These are phyloP conservation scores for Sclerotinia glacialis DNA, from an alignment of 2,329 filamentous ascomycete species.

Conservation along the genomic window DNA sequence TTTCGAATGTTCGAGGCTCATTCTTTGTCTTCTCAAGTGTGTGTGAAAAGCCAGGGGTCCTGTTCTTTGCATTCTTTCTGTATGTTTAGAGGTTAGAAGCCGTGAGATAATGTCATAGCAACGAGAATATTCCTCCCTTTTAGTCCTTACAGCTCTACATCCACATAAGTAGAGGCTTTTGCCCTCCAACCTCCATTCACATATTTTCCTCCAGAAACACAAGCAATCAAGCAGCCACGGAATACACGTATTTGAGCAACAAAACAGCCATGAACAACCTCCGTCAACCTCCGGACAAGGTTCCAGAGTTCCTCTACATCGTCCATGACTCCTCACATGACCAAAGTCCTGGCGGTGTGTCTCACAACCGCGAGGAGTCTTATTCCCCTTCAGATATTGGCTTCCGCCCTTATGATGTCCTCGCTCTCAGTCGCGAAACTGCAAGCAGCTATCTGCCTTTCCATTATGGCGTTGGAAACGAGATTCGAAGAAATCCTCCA, in stretches of 20 bases:
- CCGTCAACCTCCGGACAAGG: background rate
- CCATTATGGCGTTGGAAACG: background rate
- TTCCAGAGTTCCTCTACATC: background rate
- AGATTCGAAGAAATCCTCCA: background rate
- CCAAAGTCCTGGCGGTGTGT: background rate
- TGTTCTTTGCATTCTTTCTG: background rate
- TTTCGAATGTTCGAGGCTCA: background rate
- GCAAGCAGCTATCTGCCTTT: background rate
- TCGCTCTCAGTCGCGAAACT: background rate
- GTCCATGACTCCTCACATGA: constrained; percentile 1
- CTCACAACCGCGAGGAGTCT: background rate
- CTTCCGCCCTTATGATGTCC: background rate
- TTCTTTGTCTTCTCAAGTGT: background rate
- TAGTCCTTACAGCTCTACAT: background rate
- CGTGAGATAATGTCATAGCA: no score
- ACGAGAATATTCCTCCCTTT: background rate
- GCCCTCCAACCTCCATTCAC: background rate
- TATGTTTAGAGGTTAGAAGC: no score
- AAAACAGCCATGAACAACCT: background rate
- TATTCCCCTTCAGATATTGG: background rate
- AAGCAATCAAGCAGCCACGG: background rate
- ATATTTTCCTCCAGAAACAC: background rate
- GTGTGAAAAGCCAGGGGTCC: background rate
- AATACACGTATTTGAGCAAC: background rate
- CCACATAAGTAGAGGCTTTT: background rate